Conservation (phyloP, 2,329 filamentous ascomycete species). For the Malbranchea cinnamomea region DNA sequence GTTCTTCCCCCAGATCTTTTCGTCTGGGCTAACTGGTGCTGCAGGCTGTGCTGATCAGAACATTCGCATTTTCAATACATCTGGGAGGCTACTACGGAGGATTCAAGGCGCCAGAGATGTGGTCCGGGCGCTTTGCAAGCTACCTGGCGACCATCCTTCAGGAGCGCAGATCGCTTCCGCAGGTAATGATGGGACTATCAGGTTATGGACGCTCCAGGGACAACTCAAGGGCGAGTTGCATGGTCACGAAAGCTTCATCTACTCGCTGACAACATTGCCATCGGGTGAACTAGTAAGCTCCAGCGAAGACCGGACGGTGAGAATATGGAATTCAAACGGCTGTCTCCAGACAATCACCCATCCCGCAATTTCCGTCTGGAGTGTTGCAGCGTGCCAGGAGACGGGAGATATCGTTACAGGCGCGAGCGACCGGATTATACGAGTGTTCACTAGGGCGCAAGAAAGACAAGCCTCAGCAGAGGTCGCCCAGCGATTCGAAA, state of each 20-base stretch:
- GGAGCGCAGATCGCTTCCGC: conserved; percentile 90
- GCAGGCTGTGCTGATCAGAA: conserved; percentile 71
- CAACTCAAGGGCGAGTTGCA: conserved; percentile 60
- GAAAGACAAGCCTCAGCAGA: conserved; percentile 56
- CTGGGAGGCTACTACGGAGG: conserved; percentile 47
- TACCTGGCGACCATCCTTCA: conserved; percentile 61
- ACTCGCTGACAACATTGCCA: conserved; percentile 62
- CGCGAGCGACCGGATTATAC: conserved; percentile 72
- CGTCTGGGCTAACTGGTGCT: background rate
- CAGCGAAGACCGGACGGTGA: conserved; percentile 84
- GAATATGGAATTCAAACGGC: conserved; percentile 68
- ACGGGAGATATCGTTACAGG: conserved; percentile 90
- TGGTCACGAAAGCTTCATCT: conserved; percentile 92
- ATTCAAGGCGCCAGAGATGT: conserved; percentile 64
- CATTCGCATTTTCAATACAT: conserved; percentile 64
- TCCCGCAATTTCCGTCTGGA: conserved; percentile 92
- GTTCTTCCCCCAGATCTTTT: no score
- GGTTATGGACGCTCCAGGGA: conserved; percentile 73
- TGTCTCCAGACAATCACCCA: conserved; percentile 95
- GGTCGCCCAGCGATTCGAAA: conserved; percentile 59
- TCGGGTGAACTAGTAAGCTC: conserved; percentile 80
- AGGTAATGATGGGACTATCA: conserved; percentile 79
- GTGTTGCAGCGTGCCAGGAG: conserved; percentile 64
- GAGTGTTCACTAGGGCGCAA: conserved; percentile 63
- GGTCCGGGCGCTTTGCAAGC: conserved; percentile 70